These are phyloP conservation scores for Silybum marianum DNA, from an alignment of 129 eudicot genomes.

Conservation along the genomic window DNA sequence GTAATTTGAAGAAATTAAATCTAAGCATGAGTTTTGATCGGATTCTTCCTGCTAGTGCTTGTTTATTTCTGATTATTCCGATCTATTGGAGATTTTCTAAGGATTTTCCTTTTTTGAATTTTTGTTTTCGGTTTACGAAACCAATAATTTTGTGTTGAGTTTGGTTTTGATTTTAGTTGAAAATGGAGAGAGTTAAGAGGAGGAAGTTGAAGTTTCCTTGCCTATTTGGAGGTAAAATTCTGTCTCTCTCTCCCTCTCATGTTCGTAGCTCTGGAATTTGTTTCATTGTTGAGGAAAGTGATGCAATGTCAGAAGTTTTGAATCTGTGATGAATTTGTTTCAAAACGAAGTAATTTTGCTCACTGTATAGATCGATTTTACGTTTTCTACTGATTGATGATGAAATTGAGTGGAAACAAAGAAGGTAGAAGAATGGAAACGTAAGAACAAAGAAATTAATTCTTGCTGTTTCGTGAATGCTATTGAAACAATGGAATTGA, in stretches of 20 bases:
- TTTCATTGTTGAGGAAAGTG: neutral
- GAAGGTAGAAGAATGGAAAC: conserved; percentile 8
- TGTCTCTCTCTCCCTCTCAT: neutral
- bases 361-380: neutral
- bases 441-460: conserved; percentile 5
- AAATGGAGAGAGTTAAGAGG: conserved; percentile 33
- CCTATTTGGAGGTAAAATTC: conserved; percentile 33
- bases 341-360: neutral
- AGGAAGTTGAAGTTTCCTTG: conserved; percentile 38
- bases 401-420: conserved; percentile 19
- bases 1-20: neutral
- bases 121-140: conserved; percentile 9
- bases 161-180: neutral
- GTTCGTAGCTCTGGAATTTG: neutral
- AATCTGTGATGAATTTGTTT: neutral
- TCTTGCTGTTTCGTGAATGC: conserved; percentile 11
- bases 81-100: neutral
- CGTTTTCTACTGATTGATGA: conserved; percentile 5
- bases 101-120: neutral
- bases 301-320: neutral
- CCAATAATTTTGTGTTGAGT: neutral
- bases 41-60: neutral
- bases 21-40: neutral
- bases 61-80: neutral
- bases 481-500: neutral